These are phyloP conservation scores for Trichoderma citrinoviride DNA, from an alignment of 2,329 filamentous ascomycete species.

Conservation along the genomic window DNA sequence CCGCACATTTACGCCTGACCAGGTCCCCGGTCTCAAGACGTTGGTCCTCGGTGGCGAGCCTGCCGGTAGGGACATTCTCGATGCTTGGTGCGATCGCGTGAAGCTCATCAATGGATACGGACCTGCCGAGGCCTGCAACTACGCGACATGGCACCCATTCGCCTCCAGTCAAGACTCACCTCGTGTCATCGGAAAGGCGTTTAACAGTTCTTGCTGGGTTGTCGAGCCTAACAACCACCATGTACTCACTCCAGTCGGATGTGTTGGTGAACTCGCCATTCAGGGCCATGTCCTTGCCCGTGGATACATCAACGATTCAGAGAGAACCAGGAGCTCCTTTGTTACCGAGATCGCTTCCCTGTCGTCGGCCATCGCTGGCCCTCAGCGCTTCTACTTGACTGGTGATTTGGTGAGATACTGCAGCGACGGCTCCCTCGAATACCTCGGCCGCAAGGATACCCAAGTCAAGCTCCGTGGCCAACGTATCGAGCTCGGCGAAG, in stretches of 20 bases:
- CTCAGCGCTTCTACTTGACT: background rate
- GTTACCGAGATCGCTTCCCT: slow-evolving; percentile 35
- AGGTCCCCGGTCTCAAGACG: background rate
- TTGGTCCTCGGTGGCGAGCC: background rate
- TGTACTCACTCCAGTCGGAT: slow-evolving; percentile 23
- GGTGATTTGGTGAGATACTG: background rate
- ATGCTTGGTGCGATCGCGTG: background rate
- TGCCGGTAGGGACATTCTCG: background rate
- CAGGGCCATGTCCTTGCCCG: slow-evolving; percentile 28
- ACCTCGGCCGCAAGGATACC: background rate
- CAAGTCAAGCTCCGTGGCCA: background rate
- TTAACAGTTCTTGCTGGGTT: slow-evolving; percentile 24
- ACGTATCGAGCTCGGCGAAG: background rate
- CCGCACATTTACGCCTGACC: background rate
- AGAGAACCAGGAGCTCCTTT: slow-evolving; percentile 25
- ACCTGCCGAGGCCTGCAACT: slow-evolving; percentile 7
- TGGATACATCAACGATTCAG: slow-evolving; percentile 27
- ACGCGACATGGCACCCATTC: background rate
- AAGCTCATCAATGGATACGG: slow-evolving; percentile 8
- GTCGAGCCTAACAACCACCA: slow-evolving; percentile 24
- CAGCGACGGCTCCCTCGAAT: background rate
- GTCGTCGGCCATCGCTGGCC: slow-evolving; percentile 37
- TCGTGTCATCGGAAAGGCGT: background rate
- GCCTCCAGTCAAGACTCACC: background rate
- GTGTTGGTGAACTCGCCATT: slow-evolving; percentile 30